Evolutionary conservation across 1,284 basidiomycete genomes (phyloP).

Genomic region (Vanrija pseudolonga): DNA sequence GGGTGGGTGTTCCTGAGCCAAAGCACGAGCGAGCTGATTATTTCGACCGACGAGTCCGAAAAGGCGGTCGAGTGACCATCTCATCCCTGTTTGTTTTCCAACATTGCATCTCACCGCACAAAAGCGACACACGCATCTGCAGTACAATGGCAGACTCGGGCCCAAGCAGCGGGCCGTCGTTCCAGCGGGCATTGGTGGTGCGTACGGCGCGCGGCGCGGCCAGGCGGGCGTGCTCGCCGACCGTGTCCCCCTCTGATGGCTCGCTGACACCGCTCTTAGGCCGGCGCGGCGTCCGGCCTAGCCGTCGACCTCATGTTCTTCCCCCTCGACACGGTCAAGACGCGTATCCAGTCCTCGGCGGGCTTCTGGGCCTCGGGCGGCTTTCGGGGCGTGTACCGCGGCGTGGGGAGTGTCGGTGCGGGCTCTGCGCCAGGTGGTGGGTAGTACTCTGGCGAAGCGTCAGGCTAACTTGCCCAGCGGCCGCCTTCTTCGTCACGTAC

Average conservation of each 20-base stretch:
- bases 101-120: background rate
- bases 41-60: background rate
- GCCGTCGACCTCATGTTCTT: constrained; percentile 93
- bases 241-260: background rate
- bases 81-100: background rate
- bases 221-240: background rate
- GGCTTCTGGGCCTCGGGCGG: constrained; percentile 86
- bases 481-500: constrained; percentile 92
- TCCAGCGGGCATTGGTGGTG: constrained; percentile 38
- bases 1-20: background rate
- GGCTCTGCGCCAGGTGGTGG: constrained; percentile 93
- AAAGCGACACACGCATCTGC: too few species aligned
- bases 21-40: background rate
- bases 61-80: background rate
- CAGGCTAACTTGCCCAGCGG: too few species aligned
- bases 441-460: too few species aligned
- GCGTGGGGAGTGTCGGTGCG: constrained; percentile 89
- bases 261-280: constrained; percentile 52
- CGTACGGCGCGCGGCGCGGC: constrained; percentile 13
- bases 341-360: constrained; percentile 80
- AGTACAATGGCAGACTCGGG: background rate
- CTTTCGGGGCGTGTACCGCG: constrained; percentile 88
- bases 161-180: constrained; percentile 19
- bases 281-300: constrained; percentile 81
- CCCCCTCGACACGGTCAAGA: constrained; percentile 95